phyloP scores from a whole-genome alignment of 2,329 filamentous ascomycete species.

The Pochonia chlamydosporia region DNA sequence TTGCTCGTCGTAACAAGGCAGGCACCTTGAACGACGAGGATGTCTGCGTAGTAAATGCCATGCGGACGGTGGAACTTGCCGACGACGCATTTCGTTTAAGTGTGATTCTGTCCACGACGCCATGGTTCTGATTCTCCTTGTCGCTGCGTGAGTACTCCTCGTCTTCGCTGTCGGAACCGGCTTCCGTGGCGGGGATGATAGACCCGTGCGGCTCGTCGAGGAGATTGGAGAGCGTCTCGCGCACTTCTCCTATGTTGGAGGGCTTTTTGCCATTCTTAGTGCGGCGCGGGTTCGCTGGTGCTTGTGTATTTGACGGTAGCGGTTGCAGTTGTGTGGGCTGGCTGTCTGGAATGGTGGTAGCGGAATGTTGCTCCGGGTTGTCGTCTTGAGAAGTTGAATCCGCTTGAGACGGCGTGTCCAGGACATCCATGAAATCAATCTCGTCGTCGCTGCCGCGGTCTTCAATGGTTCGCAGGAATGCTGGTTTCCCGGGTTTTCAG shows the following conservation, averaged over 20 bases:
- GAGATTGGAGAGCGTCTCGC: slow-evolving; percentile 75
- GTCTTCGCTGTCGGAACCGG: slow-evolving; percentile 34
- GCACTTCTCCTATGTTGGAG: slow-evolving; percentile 70
- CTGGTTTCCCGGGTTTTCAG: slow-evolving; percentile 83
- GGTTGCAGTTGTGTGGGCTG: slow-evolving; percentile 37
- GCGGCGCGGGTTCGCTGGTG: slow-evolving; percentile 52
- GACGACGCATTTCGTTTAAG: slow-evolving; percentile 54
- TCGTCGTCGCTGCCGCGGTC: slow-evolving; percentile 73
- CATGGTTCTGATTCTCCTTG: slow-evolving; percentile 45
- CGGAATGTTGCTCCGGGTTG: slow-evolving; percentile 19
- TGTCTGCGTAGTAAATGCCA: slow-evolving; percentile 50
- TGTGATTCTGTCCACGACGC: slow-evolving; percentile 67
- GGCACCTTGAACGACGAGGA: slow-evolving; percentile 60
- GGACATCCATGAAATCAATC: slow-evolving; percentile 64
- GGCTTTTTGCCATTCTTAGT: slow-evolving; percentile 61
- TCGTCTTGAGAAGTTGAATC: slow-evolving; percentile 26
- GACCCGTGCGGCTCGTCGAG: slow-evolving; percentile 63
- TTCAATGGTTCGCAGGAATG: slow-evolving; percentile 86
- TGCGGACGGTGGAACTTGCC: slow-evolving; percentile 28
- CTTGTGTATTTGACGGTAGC: slow-evolving; percentile 36
- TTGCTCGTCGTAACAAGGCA: slow-evolving; percentile 65
- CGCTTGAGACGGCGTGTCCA: slow-evolving; percentile 22
- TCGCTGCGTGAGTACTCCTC: slow-evolving; percentile 29
- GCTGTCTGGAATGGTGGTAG: slow-evolving; percentile 42
- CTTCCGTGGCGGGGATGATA: slow-evolving; percentile 39